Base-by-base conservation (phyloP, 2,329 filamentous ascomycete species). In the Pseudogymnoascus sp. region DNA sequence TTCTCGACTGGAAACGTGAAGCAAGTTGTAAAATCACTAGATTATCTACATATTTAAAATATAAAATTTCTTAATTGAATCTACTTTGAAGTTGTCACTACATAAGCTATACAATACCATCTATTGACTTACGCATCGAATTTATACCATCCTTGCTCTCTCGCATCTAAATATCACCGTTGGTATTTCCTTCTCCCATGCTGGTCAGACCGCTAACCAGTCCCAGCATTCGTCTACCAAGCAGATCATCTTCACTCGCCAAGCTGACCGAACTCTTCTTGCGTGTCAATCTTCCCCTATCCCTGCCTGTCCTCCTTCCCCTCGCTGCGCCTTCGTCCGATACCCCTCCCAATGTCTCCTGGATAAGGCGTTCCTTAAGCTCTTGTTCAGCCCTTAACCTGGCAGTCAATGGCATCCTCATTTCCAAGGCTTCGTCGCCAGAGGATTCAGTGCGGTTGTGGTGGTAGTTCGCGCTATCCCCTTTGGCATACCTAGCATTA, bases 371-470 rank as follows among this genome's bases (percentile, higher is more conserved):
- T 63, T 71, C 68, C 53, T 71, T 72, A 70, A 85, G 86, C 61
- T 73, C 75, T 38, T 74, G 74, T 5, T 72, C 67, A 15, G 78
- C 74, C 0, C 74, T 74, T 0, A 75, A 69, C 65, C 71, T 67
- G 23, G 40, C 61, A 60, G 68, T 66, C n/a, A 65, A 62, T 56
- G 81, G 83, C 79, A 88, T 84, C 69, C 83, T 86, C 79, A 96
- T 96, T 75, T 96, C 93, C 9, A 97, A 75, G 61, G 96, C 92
- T 67, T 96, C 92, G 35, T 95, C 91, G 0, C 86, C 90, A 10
- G 69, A 71, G 50, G 70, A 72, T 62, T 73, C 70, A 1, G 64
- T 69, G 63, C 69, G 64, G 10, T 67, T 64, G 38, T 71, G 70
- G 40, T 69, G 63, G 19, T 31, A 15, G 31, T 60, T 23, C 11